Percentiles rank a stretch among this genome's conserved stretches.
These are phyloP conservation scores for Fusarium nanum DNA, from an alignment of 2,329 filamentous ascomycete species.

Conservation along the genomic window DNA sequence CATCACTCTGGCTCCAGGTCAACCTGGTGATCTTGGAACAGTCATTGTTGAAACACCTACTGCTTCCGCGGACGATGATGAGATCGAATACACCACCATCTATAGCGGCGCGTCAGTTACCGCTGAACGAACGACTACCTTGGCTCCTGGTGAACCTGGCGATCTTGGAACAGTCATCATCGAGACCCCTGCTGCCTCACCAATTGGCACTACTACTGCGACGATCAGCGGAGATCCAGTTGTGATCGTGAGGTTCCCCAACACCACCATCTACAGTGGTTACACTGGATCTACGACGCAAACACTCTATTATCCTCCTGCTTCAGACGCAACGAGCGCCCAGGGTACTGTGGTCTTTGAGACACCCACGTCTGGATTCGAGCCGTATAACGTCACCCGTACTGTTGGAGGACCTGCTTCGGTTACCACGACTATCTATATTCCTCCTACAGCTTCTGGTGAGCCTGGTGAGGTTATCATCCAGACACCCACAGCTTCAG, in stretches of 20 bases:
- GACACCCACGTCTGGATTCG: slow-evolving; percentile 2
- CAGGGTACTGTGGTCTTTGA: slow-evolving; percentile 2
- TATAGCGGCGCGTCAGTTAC: neutral
- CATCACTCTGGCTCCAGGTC: neutral
- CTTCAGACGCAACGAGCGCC: neutral
- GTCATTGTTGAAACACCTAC: neutral
- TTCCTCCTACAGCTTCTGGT: slow-evolving; percentile 1
- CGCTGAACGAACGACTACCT: neutral
- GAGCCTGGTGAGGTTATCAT: slow-evolving; percentile 17
- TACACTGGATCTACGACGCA: neutral
- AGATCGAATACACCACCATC: neutral
- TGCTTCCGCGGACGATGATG: neutral
- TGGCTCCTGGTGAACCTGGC: neutral
- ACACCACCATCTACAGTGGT: neutral
- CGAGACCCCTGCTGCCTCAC: neutral
- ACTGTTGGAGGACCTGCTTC: slow-evolving; percentile 10
- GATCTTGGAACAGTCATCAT: slow-evolving; percentile 7
- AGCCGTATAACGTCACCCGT: slow-evolving; percentile 2
- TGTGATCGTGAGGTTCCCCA: neutral
- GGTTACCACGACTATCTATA: neutral
- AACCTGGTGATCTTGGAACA: neutral
- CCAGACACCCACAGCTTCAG: neutral
- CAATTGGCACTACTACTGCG: neutral
- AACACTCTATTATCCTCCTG: neutral
- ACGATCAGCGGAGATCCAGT: neutral